Base-by-base conservation (phyloP, 73 alveolate genomes). In the Paramecium sonneborni region DNA sequence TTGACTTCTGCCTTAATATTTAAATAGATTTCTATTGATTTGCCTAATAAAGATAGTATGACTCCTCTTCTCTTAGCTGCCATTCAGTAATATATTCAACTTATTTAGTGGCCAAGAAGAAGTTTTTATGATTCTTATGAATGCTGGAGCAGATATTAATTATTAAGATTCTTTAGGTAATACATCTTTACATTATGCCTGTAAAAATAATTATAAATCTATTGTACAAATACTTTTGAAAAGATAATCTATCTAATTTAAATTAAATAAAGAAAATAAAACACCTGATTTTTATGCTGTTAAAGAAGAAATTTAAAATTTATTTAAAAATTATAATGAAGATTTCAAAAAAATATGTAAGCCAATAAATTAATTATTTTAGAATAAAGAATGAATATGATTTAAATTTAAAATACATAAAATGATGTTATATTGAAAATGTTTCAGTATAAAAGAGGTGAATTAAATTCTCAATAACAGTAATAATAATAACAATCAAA, bases 131-230 rank as follows among this genome's bases (percentile, higher is more conserved):
- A 68, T 68, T 18, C 48, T 68, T 20, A 68, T 68, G 14, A 68
- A 68, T 28, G 85, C 85, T 7, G 85, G 85, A 23, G 85, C 85
- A 6, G 85, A 68, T 68, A 68, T 68, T 7, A 68, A 68, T 28
- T 23, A 20, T 68, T 28, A 68, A 68, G 85, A 68, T 68, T 41
- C 74, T 6, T 9, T 7, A 8, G 57, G 57, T 8, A 41, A 41
- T 41, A 41, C 57, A 41, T 7, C 57, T 11, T 11, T 41, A 7
- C 84, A 41, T 41, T 41, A 41, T 41, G 57, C n/a, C 11, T 41
- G 57, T 41, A 41, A 41, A 41, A 41, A 41, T 41, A 11, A 11
- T 24, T 46, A 68, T 24, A 68, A 24, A 28, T 5, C 12, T 5
- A 24, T 68, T 12, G 85, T 79, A 14, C 9, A 79, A 79, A 14